Percentiles rank a stretch among this genome's conserved stretches.
Conservation (phyloP, 1,284 basidiomycete species). For the Anthracocystis setariae region DNA sequence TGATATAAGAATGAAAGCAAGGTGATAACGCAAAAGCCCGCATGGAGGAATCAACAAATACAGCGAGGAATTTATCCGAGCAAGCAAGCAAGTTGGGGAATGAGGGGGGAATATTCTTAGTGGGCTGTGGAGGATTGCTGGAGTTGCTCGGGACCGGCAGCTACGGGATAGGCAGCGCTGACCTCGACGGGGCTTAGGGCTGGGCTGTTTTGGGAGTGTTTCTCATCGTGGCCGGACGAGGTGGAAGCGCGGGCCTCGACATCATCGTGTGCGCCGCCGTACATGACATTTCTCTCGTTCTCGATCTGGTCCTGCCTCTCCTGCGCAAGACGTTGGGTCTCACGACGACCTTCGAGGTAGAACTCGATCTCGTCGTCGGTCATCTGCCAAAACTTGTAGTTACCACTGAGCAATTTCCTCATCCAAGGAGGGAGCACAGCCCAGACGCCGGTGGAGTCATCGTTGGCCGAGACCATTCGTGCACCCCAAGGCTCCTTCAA, state of each 20-base stretch:
- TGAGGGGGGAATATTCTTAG: too few relatives aligned
- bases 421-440: constrained; percentile 63
- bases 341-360: constrained; percentile 59
- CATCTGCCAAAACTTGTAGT: constrained; percentile 64
- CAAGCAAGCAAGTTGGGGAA: neutral
- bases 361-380: constrained; percentile 61
- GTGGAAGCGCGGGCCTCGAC: constrained; percentile 40
- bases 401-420: constrained; percentile 55
- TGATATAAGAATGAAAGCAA: neutral
- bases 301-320: constrained; percentile 49
- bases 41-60: constrained; percentile 1
- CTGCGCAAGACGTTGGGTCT: constrained; percentile 48
- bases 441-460: constrained; percentile 44
- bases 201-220: constrained; percentile 36
- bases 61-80: neutral
- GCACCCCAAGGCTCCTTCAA: constrained; percentile 64
- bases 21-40: constrained; percentile 2
- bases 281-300: constrained; percentile 50
- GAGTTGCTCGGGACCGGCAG: neutral
- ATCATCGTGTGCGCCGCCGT: constrained; percentile 41
- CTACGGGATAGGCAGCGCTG: constrained; percentile 2
- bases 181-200: constrained; percentile 35
- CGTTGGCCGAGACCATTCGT: constrained; percentile 40
- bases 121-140: constrained; percentile 19
- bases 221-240: constrained; percentile 30